phyloP scores from a whole-genome alignment of 2,329 filamentous ascomycete species.

The Arthroderma uncinatum region DNA sequence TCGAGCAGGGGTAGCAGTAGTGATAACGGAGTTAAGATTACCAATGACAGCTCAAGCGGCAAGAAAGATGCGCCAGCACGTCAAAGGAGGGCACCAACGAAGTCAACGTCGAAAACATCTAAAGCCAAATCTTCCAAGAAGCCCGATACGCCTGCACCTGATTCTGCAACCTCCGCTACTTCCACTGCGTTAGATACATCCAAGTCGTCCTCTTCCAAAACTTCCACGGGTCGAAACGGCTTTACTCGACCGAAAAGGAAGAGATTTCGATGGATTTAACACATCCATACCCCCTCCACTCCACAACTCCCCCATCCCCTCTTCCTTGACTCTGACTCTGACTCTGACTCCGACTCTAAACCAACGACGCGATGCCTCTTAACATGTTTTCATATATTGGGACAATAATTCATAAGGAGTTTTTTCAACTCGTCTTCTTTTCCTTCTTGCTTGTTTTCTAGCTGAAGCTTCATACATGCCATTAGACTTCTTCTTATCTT shows the following conservation, averaged over 20 bases:
- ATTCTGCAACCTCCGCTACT: not conserved
- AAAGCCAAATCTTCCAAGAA: not conserved
- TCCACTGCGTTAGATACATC: not conserved
- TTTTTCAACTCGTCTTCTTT: not conserved
- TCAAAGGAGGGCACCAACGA: not conserved
- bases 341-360: not conserved
- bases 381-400: not conserved
- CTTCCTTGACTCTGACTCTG: not conserved
- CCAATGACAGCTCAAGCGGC: not conserved
- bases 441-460: not conserved
- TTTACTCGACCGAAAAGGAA: not conserved
- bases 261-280: conserved; percentile 15
- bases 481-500: not conserved
- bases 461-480: not conserved
- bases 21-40: conserved; percentile 7
- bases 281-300: conserved; percentile 18
- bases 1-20: conserved; percentile 12
- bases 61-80: not conserved
- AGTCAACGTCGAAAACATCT: not conserved
- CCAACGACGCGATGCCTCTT: not conserved
- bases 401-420: not conserved
- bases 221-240: conserved; percentile 7
- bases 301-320: not conserved
- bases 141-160: not conserved
- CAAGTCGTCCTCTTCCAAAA: conserved; percentile 11